These are phyloP conservation scores for Sordariomycetes sp. DNA, from an alignment of 2,329 filamentous ascomycete genomes.

Conservation along the genomic window DNA sequence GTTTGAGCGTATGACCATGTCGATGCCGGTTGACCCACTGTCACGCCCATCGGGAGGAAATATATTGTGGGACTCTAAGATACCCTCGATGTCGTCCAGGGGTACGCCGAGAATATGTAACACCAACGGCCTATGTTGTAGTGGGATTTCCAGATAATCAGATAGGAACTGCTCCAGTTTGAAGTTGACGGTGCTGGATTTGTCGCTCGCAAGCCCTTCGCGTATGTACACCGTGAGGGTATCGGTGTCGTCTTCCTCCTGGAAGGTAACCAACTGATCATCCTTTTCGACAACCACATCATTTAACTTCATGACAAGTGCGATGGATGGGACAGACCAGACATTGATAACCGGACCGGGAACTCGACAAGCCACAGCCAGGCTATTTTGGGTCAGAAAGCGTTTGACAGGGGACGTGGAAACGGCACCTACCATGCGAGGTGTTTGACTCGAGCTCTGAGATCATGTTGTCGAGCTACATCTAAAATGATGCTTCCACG, in stretches of 20 bases:
- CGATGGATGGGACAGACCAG: conserved; percentile 5
- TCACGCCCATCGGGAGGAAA: not conserved
- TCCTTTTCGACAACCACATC: conserved; percentile 1
- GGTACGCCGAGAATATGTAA: too few species aligned
- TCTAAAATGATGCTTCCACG: not conserved
- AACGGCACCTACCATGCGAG: not conserved
- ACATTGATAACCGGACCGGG: conserved; percentile 1
- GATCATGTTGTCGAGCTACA: not conserved
- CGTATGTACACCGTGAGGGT: not conserved
- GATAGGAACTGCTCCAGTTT: not conserved
- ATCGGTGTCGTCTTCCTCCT: too few species aligned
- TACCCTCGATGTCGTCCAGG: not conserved
- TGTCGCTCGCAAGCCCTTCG: not conserved
- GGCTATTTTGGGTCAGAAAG: not conserved
- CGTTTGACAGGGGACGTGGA: not conserved
- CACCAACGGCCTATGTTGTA: not conserved
- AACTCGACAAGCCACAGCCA: not conserved
- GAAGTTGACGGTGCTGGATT: not conserved
- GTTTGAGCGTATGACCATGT: too few species aligned
- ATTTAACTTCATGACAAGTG: not conserved
- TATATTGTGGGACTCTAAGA: not conserved
- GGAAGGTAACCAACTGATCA: not conserved
- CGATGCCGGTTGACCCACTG: too few species aligned
- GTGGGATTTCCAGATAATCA: not conserved
- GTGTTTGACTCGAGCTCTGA: not conserved